Conservation (phyloP, 306 rosid genomes). For the Lathyrus sativus region DNA sequence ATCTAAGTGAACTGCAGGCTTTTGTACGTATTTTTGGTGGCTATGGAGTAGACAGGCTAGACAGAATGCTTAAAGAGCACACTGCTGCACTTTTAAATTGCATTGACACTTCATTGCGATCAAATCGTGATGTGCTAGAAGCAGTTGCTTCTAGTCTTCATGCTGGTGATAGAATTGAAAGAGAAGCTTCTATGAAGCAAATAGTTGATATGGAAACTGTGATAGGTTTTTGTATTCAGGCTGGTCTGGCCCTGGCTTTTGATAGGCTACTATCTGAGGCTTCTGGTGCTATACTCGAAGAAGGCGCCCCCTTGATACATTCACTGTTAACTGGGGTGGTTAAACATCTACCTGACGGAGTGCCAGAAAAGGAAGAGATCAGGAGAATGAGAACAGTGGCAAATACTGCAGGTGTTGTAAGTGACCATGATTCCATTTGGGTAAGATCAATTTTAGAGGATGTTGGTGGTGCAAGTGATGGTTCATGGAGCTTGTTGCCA, state of each 20-base stretch:
- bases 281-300: slow-evolving; percentile 82
- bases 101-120: slow-evolving; percentile 85
- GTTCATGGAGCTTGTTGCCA: slow-evolving; percentile 95
- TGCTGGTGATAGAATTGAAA: slow-evolving; percentile 87
- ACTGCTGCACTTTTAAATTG: slow-evolving; percentile 98
- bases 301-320: slow-evolving; percentile 83
- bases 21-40: slow-evolving; percentile 92
- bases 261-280: slow-evolving; percentile 84
- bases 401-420: slow-evolving; percentile 67
- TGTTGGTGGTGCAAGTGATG: slow-evolving; percentile 93
- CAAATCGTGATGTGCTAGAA: slow-evolving; percentile 88
- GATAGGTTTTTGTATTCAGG: slow-evolving; percentile 87
- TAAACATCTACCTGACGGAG: slow-evolving; percentile 78
- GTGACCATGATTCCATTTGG: slow-evolving; percentile 88
- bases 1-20: slow-evolving; percentile 81
- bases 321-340: slow-evolving; percentile 77
- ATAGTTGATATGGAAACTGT: slow-evolving; percentile 88
- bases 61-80: slow-evolving; percentile 93
- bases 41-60: slow-evolving; percentile 93
- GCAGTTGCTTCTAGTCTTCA: slow-evolving; percentile 80
- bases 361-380: slow-evolving; percentile 83
- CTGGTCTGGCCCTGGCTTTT: slow-evolving; percentile 91
- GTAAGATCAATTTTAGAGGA: slow-evolving; percentile 89
- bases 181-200: slow-evolving; percentile 84
- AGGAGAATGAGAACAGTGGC: slow-evolving; percentile 83